Evolutionary conservation across 176 grass and related monocot species (phyloP), one percentile per base, ranked within the genome.

Genomic region (Ananas comosus): DNA sequence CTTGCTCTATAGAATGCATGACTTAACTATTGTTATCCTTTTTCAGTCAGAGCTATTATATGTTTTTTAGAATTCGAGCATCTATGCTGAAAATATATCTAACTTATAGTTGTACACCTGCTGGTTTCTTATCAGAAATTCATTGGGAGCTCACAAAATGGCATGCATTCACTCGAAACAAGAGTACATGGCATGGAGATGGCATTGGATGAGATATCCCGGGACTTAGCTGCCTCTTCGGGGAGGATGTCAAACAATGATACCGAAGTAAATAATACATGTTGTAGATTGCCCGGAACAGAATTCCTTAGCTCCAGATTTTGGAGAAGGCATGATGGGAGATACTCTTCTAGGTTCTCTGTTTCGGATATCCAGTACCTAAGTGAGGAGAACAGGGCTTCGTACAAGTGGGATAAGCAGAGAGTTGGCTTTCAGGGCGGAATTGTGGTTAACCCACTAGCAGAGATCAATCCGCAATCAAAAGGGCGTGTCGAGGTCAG

Each of bases 101-200:
- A 22, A 10, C 0, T 5, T 16, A 61, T 22, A 18, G 17, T 18
- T 16, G 16, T 22, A 9, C 56, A 10, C 10, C 10, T 22, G 16
- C 21, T 61, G 13, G 56, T 61, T 89, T 10, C 51, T 65, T 63
- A 50, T 48, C 78, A 99, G 94, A 90, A 81, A 66, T 93, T 99
- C 78, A 99, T 99, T 73, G 89, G 94, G 59, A 90, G 72, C 75
- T 99, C 94, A n/a, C 89, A 99, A 70, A 86, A 83, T 57, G 89
- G 84, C 11, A 92, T 99, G 48, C 84, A 91, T 42, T 93, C 94
- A 12, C 75, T 93, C 72, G 94, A 99, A 78, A 81, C 94, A 0
- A 81, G 89, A 64, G 94, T 99, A 48, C 88, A 90, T 7, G 89
- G 94, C 29, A 78, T 99, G 58, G 94, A 99, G 80, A 86, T 93